These are phyloP conservation scores for Cyberlindnera mississippiensis DNA, from an alignment of 805 yeast species.

Conservation along the genomic window DNA sequence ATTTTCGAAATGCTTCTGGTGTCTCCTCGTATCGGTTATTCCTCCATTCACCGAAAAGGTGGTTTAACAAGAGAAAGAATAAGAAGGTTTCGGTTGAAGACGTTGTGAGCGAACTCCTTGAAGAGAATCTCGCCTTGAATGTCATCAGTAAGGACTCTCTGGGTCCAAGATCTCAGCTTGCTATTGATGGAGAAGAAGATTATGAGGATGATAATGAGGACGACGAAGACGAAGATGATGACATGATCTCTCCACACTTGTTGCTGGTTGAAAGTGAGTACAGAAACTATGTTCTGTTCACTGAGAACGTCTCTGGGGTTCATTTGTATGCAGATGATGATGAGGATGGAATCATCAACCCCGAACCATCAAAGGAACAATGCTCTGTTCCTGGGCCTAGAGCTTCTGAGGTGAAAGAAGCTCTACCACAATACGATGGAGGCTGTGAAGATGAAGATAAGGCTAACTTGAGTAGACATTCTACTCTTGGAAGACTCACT, in stretches of 20 bases:
- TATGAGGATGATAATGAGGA: not conserved
- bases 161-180: not conserved
- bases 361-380: no score
- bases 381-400: no score
- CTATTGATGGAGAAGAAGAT: not conserved
- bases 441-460: not conserved
- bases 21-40: slow-evolving; percentile 1
- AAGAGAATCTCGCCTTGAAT: not conserved
- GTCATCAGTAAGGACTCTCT: not conserved
- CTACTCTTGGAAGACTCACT: slow-evolving; percentile 11
- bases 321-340: not conserved
- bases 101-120: not conserved
- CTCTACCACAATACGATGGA: not conserved
- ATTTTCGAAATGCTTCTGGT: not conserved
- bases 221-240: not conserved
- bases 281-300: not conserved
- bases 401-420: no score
- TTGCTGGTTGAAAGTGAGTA: not conserved
- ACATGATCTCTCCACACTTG: not conserved
- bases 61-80: slow-evolving; percentile 5
- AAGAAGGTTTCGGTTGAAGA: not conserved
- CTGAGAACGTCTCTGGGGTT: not conserved
- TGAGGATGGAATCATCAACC: no score
- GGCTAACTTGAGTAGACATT: slow-evolving; percentile 2
- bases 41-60: slow-evolving; percentile 7